Evolutionary conservation across 2,329 filamentous ascomycete species (phyloP).

Genomic region (Aspergillus ruber): DNA sequence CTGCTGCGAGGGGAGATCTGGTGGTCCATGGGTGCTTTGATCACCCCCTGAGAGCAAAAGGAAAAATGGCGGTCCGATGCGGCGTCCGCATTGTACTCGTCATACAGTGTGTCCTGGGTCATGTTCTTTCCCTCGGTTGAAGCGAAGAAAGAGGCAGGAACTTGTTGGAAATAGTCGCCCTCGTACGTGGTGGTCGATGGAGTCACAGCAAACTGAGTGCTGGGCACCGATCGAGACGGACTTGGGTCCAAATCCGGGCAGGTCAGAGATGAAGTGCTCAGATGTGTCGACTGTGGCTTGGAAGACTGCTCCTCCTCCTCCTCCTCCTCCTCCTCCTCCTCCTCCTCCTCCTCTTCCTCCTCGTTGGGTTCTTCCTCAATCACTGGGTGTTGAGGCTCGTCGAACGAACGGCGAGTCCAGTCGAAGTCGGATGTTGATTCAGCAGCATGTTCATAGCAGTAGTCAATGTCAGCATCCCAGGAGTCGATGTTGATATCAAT

Average conservation of each 20-base stretch:
- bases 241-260: constrained; percentile 29
- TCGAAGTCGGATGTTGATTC: constrained; percentile 57
- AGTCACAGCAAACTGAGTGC: constrained; percentile 22
- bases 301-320: constrained; percentile 7
- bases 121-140: constrained; percentile 27
- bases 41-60: constrained; percentile 36
- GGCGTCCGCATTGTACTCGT: constrained; percentile 40
- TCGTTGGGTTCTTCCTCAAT: constrained; percentile 7
- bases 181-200: constrained; percentile 24
- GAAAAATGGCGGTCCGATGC: constrained; percentile 44
- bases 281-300: constrained; percentile 14
- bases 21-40: constrained; percentile 32
- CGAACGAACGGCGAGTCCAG: constrained; percentile 42
- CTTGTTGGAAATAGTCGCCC: constrained; percentile 27
- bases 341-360: too few species aligned
- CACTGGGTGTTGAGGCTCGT: constrained; percentile 19
- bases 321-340: too few species aligned
- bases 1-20: constrained; percentile 42
- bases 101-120: constrained; percentile 29
- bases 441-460: constrained; percentile 55
- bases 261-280: constrained; percentile 19
- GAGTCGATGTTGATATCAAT: constrained; percentile 34
- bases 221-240: constrained; percentile 24
- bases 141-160: constrained; percentile 24
- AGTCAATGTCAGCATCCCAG: constrained; percentile 60